Conservation (phyloP, 139 green algal genomes). For the Diplosphaera chodatii region DNA sequence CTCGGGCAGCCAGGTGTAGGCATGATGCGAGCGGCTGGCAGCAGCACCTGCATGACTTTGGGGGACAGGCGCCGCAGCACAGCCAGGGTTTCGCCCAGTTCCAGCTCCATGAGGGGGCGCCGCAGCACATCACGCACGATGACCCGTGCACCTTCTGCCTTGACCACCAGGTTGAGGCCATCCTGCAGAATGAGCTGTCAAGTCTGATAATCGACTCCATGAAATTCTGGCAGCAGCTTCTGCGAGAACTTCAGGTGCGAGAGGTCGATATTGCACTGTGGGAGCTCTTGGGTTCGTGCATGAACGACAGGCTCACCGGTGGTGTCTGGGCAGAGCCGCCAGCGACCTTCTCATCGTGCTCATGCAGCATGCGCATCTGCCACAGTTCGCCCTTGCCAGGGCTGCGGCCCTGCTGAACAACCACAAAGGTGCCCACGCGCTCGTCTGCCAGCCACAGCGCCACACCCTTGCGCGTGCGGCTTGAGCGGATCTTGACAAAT, state of each 20-base stretch:
- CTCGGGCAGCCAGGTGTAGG: too few species aligned
- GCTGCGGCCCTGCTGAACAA: background rate
- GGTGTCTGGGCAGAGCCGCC: background rate
- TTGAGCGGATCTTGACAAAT: background rate
- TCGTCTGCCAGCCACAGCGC: slow-evolving; percentile 53
- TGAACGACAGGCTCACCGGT: too few species aligned
- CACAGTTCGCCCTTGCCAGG: slow-evolving; percentile 12
- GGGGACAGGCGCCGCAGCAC: slow-evolving; percentile 11
- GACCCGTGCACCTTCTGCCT: slow-evolving; percentile 27
- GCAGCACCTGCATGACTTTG: slow-evolving; percentile 7
- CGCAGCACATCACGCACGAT: slow-evolving; percentile 51
- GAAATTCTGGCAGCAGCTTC: too few species aligned
- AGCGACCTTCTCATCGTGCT: slow-evolving; percentile 8
- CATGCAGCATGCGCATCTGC: slow-evolving; percentile 16
- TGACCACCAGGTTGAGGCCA: slow-evolving; percentile 44
- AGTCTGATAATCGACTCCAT: too few species aligned
- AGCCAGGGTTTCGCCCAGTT: slow-evolving; percentile 28
- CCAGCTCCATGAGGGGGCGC: slow-evolving; percentile 57
- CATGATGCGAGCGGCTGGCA: too few species aligned
- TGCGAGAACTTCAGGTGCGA: too few species aligned
- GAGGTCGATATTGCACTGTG: too few species aligned
- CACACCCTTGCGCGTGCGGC: background rate
- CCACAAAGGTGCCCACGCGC: slow-evolving; percentile 43
- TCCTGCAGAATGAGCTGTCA: background rate
- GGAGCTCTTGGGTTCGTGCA: too few species aligned